phyloP scores from a whole-genome alignment of 305 asterid genomes.

The Coffea humblotiana region DNA sequence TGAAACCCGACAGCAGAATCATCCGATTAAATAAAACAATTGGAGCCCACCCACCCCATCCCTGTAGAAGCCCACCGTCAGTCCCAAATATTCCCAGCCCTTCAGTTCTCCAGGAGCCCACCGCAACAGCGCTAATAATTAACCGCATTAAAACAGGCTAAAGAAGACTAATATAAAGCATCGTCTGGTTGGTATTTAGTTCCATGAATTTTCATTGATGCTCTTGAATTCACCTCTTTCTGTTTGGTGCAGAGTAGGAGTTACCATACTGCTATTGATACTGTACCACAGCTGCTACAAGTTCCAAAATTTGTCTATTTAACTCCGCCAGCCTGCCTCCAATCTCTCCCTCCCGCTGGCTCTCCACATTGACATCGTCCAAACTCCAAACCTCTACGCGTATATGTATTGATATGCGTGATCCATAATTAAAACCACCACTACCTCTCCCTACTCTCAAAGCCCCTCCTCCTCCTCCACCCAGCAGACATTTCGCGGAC shows the following conservation, averaged over 20 bases:
- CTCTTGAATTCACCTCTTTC: too few species aligned
- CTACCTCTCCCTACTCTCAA: background rate
- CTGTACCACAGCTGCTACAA: too few species aligned
- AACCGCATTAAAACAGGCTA: background rate
- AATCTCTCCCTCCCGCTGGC: background rate
- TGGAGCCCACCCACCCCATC: background rate
- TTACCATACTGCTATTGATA: too few species aligned
- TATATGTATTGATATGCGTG: too few species aligned
- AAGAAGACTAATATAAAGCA: too few species aligned
- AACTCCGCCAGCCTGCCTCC: constrained; percentile 13
- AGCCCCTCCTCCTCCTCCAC: constrained; percentile 1
- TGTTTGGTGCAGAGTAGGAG: too few species aligned
- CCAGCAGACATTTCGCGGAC: constrained; percentile 30
- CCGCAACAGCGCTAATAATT: too few species aligned
- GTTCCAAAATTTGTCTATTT: constrained; percentile 13
- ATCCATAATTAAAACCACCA: background rate
- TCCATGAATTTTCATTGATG: too few species aligned
- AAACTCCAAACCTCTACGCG: too few species aligned
- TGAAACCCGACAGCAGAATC: background rate
- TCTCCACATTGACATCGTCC: background rate
- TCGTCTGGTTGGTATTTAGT: too few species aligned
- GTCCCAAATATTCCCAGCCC: background rate
- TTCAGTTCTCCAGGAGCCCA: constrained; percentile 10
- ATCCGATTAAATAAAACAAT: background rate
- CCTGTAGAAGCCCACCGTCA: too few species aligned